Evolutionary conservation across 345 rosid species (phyloP).

Genomic region (Salix purpurea): DNA sequence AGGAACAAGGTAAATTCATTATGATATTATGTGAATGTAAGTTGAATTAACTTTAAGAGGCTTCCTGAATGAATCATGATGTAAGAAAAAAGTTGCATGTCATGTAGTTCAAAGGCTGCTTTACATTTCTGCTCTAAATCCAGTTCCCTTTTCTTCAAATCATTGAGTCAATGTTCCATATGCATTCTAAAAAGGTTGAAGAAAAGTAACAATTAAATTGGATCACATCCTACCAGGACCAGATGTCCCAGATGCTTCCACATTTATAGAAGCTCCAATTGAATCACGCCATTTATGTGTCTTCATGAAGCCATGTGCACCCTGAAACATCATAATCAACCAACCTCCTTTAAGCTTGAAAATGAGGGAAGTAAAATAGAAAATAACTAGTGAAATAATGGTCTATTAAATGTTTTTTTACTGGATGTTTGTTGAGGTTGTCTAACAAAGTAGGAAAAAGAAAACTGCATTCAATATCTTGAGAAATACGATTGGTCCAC

Average conservation of each 20-base stretch:
- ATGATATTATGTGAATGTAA: neutral
- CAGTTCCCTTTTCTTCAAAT: neutral
- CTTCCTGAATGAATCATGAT: neutral
- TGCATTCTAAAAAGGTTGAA: neutral
- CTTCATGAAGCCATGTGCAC: slow-evolving; percentile 92
- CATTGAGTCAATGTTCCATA: neutral
- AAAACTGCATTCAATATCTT: neutral
- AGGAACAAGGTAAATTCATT: neutral
- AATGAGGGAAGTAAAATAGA: slow-evolving; percentile 12
- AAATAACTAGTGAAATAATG: slow-evolving; percentile 1
- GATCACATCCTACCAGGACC: slow-evolving; percentile 64
- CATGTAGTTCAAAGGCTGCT: neutral
- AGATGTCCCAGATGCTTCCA: slow-evolving; percentile 96
- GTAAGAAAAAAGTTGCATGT: neutral
- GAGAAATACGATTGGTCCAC: neutral
- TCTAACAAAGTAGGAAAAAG: neutral
- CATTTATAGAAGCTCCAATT: slow-evolving; percentile 83
- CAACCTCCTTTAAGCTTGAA: slow-evolving; percentile 6
- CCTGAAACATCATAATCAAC: slow-evolving; percentile 52
- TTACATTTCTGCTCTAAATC: neutral
- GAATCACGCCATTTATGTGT: slow-evolving; percentile 76
- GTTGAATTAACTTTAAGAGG: neutral
- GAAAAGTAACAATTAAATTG: neutral
- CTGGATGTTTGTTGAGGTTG: neutral
- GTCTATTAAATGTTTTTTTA: slow-evolving; percentile 10